These are phyloP conservation scores for Blumeriella jaapii DNA, from an alignment of 2,329 filamentous ascomycete species.

Conservation along the genomic window DNA sequence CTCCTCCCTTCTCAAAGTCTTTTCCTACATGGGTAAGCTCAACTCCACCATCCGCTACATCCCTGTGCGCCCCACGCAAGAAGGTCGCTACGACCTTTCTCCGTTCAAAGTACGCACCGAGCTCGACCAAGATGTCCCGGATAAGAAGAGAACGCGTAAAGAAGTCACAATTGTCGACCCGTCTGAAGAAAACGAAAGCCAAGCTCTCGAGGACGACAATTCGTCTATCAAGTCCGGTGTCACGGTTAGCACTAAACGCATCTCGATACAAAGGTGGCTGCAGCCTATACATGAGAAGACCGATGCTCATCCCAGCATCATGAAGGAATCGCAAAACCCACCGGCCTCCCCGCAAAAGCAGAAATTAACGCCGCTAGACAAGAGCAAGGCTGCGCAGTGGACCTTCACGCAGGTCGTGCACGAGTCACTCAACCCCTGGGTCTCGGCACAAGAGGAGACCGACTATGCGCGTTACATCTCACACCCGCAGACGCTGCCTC, in stretches of 20 bases:
- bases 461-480: constrained; percentile 85
- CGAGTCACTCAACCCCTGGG: constrained; percentile 75
- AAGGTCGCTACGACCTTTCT: constrained; percentile 71
- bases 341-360: constrained; percentile 29
- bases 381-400: constrained; percentile 75
- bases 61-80: constrained; percentile 59
- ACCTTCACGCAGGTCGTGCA: constrained; percentile 78
- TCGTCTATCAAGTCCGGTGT: constrained; percentile 32
- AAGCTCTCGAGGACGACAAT: constrained; percentile 31
- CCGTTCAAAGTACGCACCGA: constrained; percentile 74
- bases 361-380: constrained; percentile 55
- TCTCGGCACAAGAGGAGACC: constrained; percentile 62
- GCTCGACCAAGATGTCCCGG: constrained; percentile 44
- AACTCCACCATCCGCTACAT: constrained; percentile 81
- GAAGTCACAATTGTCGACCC: constrained; percentile 60
- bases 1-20: constrained; percentile 85
- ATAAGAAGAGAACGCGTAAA: constrained; percentile 53
- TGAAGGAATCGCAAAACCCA: constrained; percentile 36
- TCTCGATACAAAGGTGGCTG: constrained; percentile 52
- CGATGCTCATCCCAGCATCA: constrained; percentile 36
- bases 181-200: constrained; percentile 29
- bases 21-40: constrained; percentile 65
- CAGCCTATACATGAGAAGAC: constrained; percentile 33
- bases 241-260: constrained; percentile 33
- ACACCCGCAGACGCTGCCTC: constrained; percentile 78